Base-by-base conservation (phyloP, 2,329 filamentous ascomycete genomes). In the Diplodia seriata region DNA sequence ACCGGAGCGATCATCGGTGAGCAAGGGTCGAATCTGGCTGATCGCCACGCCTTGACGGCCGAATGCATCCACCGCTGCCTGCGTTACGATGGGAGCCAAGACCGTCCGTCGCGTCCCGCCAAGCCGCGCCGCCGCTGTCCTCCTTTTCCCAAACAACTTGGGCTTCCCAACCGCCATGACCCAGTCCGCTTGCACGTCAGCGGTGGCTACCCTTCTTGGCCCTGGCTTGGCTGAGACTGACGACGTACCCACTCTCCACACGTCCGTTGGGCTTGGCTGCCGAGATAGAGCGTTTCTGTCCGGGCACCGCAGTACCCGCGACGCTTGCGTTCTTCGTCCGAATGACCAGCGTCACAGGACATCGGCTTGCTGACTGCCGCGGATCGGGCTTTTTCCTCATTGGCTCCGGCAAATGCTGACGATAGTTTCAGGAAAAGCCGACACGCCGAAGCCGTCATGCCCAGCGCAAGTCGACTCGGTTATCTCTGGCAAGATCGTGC, bases 31-130 rank as follows among this genome's bases (percentile, higher is more conserved):
- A 51, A 51, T 12, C 23, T 47, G 59, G 33, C 43, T 51, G 47
- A 51, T 63, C 20, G 59, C 47, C 59, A 40, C 50, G 47, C 43
- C 50, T 51, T 20, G 47, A 51, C 47, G 47, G 36, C 59, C 59
- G 43, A 63, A 51, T 63, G 59, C 59, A 62, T 62, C 59, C 57
- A 51, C 43, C 59, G 59, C 43, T 4, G 29, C 43, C 29, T 62
- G 43, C 36, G 59, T n/a, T 47, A 51, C 59, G 59, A 29, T 63
- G 26, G 15, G 14, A 26, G 59, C 59, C 59, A 63, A 63, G 59
- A 4, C 47, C 7, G 47, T 38, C 59, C 59, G 47, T 63, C 59
- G 59, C 47, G 47, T 43, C 40, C 59, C 59, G 59, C 59, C 59
- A 63, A 63, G 59, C 59, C 43, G 23, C 29, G 43, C 59, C 59